Base-by-base conservation (phyloP, 306 rosid species). In the Corylus heterophylla region DNA sequence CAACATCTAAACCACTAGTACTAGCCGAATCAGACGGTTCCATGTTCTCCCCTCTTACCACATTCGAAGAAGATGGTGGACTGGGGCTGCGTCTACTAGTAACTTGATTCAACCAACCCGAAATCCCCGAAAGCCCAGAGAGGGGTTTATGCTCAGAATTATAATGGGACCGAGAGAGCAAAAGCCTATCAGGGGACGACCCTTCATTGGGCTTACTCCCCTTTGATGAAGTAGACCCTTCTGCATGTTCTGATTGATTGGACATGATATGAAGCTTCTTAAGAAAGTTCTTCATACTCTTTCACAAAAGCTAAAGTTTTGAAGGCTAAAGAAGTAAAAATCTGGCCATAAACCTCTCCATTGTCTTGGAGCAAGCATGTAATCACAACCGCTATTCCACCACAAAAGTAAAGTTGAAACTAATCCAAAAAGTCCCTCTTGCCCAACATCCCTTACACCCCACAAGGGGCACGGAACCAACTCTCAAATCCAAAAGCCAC, bases 251-350 rank as follows among this genome's bases (percentile, higher is more conserved):
- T 58, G 95, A 84, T 81, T 85, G 90, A 69, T 83, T 82, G 62
- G 97, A 85, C 98, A 89, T 85, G 77, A 88, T 86, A 74, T 91
- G 90, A 54, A 95, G 92, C 90, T 93, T 95, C 97, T 91, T 95
- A 72, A 95, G 87, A 79, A 95, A 83, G 86, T 90, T 92, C 94
- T 92, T 95, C 98, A 93, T 95, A 81, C 69, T 88, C 80, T 54
- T 81, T 80, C 85, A 78, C 83, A 48, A 79, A 42, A 75, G 74
- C 82, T 68, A 75, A 56, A 73, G 78, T 55, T 74, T 31, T 58
- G 80, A 84, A 77, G 81, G 84, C 89, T 85, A 92, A 81, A 83
- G 83, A 78, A 85, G 68, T 61, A 81, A 79, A 88, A 88, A 66
- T 86, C 83, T 67, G 88, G 86, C 89, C 87, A 88, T 63, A 86